Evolutionary conservation across 1,139 yeast genomes (phyloP).

Genomic region (Insectozyma bohioensis): DNA sequence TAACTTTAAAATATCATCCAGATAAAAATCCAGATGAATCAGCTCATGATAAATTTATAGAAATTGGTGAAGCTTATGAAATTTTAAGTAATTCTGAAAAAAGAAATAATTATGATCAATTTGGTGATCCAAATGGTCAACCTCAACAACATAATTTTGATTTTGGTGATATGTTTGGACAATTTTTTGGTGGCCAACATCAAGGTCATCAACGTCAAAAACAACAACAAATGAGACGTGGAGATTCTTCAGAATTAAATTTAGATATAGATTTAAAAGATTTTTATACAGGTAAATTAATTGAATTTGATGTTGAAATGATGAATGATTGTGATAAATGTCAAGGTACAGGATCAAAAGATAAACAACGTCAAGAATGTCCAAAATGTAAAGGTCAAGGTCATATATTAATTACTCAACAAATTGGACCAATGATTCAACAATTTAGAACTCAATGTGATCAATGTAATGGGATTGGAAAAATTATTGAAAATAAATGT

Average conservation of each 20-base stretch:
- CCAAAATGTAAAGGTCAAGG: constrained; percentile 75
- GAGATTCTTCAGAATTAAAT: constrained; percentile 61
- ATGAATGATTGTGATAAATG: constrained; percentile 76
- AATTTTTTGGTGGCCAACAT: constrained; percentile 61
- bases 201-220: constrained; percentile 29
- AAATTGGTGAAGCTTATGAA: constrained; percentile 92
- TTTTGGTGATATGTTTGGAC: constrained; percentile 69
- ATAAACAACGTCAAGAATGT: constrained; percentile 68
- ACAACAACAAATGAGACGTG: constrained; percentile 52
- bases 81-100: constrained; percentile 76
- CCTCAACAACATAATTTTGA: constrained; percentile 29
- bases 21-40: constrained; percentile 85
- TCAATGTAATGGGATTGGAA: constrained; percentile 77
- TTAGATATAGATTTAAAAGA: constrained; percentile 60
- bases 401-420: constrained; percentile 61
- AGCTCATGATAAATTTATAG: constrained; percentile 84
- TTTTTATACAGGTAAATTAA: constrained; percentile 65
- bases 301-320: constrained; percentile 66
- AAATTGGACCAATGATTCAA: constrained; percentile 88
- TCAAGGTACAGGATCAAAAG: constrained; percentile 82
- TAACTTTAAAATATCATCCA: constrained; percentile 90
- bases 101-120: constrained; percentile 69
- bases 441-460: constrained; percentile 80
- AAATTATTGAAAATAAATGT: constrained; percentile 63
- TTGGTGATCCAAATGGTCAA: constrained; percentile 80